Evolutionary conservation across 768 basidiomycete species (phyloP).

Genomic region (Russula earlei): DNA sequence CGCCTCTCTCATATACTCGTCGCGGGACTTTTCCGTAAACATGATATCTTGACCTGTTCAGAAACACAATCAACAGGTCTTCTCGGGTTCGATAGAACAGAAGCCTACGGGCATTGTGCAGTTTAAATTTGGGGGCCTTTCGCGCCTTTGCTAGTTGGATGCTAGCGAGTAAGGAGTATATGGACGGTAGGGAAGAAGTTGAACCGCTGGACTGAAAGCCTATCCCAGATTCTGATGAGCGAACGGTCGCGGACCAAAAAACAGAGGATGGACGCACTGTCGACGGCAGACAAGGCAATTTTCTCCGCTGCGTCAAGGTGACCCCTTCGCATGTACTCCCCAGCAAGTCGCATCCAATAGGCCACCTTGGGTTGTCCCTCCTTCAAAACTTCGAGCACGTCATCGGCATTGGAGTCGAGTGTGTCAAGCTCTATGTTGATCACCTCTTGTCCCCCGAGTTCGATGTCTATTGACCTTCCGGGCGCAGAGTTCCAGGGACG

Average conservation of each 20-base stretch:
- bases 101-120: constrained; percentile 63
- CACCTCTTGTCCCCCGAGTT: constrained; percentile 73
- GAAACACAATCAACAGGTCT: not conserved
- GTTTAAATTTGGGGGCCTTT: constrained; percentile 71
- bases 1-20: constrained; percentile 61
- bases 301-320: constrained; percentile 68
- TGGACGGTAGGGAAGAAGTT: constrained; percentile 49
- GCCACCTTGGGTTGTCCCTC: constrained; percentile 63
- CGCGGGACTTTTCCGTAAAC: constrained; percentile 49
- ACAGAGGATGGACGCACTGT: constrained; percentile 39
- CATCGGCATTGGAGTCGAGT: constrained; percentile 70
- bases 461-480: constrained; percentile 52
- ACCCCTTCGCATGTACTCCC: constrained; percentile 81
- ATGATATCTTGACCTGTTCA: constrained; percentile 55
- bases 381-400: constrained; percentile 61
- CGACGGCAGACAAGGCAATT: constrained; percentile 57
- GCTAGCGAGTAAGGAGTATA: constrained; percentile 79
- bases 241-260: not conserved
- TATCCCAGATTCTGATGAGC: constrained; percentile 24
- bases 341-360: constrained; percentile 77
- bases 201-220: constrained; percentile 45
- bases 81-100: not conserved
- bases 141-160: constrained; percentile 73
- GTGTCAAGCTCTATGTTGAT: constrained; percentile 85
- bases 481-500: constrained; percentile 19